phyloP scores from a whole-genome alignment of 129 eudicot species.

The Oenanthe sinensis region DNA sequence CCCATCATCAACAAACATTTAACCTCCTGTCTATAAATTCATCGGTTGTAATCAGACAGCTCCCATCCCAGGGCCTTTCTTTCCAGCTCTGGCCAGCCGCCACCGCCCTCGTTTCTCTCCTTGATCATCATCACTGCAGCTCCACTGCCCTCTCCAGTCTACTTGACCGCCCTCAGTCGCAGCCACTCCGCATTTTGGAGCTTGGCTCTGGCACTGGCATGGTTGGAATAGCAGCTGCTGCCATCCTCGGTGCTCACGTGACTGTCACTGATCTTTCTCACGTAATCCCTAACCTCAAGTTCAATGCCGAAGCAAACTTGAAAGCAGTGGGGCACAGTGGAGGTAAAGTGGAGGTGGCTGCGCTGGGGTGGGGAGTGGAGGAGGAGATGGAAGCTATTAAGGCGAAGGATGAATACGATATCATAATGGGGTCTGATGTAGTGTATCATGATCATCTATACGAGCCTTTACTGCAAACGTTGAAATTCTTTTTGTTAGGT shows the following conservation, averaged over 20 bases:
- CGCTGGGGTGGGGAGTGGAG: slow-evolving; percentile 59
- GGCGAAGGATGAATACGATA: slow-evolving; percentile 36
- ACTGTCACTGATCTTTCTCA: slow-evolving; percentile 84
- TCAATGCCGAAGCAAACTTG: slow-evolving; percentile 49
- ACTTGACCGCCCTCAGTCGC: slow-evolving; percentile 2
- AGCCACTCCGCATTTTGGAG: slow-evolving; percentile 60
- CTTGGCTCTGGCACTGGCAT: slow-evolving; percentile 95
- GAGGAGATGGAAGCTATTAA: slow-evolving; percentile 61
- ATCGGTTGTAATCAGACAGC: slow-evolving; percentile 48
- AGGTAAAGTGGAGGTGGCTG: slow-evolving; percentile 55
- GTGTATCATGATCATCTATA: slow-evolving; percentile 80
- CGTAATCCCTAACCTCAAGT: slow-evolving; percentile 57
- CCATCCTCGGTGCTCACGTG: slow-evolving; percentile 66
- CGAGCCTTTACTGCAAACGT: slow-evolving; percentile 70
- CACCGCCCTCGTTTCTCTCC: slow-evolving; percentile 52
- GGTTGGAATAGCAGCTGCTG: slow-evolving; percentile 84
- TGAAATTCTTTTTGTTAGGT: slow-evolving; percentile 45
- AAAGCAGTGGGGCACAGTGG: slow-evolving; percentile 26
- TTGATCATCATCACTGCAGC: slow-evolving; percentile 29
- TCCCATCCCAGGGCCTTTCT: slow-evolving; percentile 77
- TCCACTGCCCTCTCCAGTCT: slow-evolving; percentile 24
- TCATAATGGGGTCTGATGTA: slow-evolving; percentile 72
- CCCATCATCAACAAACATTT: slow-evolving; percentile 28
- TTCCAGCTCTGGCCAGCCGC: slow-evolving; percentile 99
- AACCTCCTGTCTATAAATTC: slow-evolving; percentile 43